Evolutionary conservation across 129 eudicot genomes (phyloP).

Genomic region (Flaveria linearis): DNA sequence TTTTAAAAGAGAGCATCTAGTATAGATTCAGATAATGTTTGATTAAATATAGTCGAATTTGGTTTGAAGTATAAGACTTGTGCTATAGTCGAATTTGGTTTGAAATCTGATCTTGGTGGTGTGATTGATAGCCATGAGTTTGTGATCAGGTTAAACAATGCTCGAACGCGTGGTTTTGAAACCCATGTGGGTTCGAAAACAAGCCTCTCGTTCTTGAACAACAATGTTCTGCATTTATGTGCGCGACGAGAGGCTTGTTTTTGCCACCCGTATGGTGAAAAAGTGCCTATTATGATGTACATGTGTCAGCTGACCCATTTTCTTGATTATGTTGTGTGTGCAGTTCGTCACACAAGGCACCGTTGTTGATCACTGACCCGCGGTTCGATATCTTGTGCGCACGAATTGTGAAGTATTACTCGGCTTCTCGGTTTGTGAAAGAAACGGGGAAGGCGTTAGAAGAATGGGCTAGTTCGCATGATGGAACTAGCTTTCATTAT

Average conservation of each 20-base stretch:
- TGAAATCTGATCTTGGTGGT: slow-evolving; percentile 55
- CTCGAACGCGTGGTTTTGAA: slow-evolving; percentile 52
- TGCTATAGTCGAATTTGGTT: slow-evolving; percentile 95
- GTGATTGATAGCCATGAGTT: slow-evolving; percentile 73
- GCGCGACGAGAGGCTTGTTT: slow-evolving; percentile 72
- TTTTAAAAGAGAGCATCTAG: too few species aligned
- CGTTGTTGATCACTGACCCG: slow-evolving; percentile 73
- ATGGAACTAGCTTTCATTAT: slow-evolving; percentile 72
- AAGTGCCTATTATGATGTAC: slow-evolving; percentile 71
- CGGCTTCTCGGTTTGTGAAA: slow-evolving; percentile 60
- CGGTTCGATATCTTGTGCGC: slow-evolving; percentile 75
- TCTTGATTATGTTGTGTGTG: slow-evolving; percentile 78
- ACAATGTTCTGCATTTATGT: slow-evolving; percentile 81
- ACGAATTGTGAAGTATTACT: slow-evolving; percentile 81
- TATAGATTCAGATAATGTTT: too few species aligned
- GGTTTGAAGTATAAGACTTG: slow-evolving; percentile 55
- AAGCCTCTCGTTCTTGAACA: slow-evolving; percentile 71
- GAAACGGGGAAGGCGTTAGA: slow-evolving; percentile 45
- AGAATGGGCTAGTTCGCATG: slow-evolving; percentile 72
- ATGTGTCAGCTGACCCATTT: slow-evolving; percentile 89
- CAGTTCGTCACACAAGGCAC: slow-evolving; percentile 59
- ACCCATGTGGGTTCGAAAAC: slow-evolving; percentile 80
- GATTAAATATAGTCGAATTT: too few species aligned
- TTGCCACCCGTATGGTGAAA: slow-evolving; percentile 84
- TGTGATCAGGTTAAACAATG: slow-evolving; percentile 85